Evolutionary conservation across 2,329 filamentous ascomycete species (phyloP).

Genomic region (Pestalotiopsis sp.): DNA sequence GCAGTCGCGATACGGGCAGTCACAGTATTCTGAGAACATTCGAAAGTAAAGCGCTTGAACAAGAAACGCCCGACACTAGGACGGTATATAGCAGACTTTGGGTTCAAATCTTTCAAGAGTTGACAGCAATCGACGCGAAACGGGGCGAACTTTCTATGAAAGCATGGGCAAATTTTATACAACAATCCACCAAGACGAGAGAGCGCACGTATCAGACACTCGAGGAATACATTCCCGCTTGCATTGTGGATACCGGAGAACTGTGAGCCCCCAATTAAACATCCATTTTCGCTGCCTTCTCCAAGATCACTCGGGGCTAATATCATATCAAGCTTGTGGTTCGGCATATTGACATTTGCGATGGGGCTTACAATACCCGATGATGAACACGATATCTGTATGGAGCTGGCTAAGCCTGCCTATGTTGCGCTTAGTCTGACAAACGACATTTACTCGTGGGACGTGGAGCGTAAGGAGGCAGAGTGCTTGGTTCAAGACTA

Average conservation of each 20-base stretch:
- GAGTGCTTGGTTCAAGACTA: slow-evolving; percentile 20
- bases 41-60: not conserved
- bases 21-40: no score
- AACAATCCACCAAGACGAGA: slow-evolving; percentile 13
- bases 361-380: slow-evolving; percentile 37
- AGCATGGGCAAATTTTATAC: slow-evolving; percentile 23
- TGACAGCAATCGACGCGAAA: slow-evolving; percentile 25
- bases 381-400: slow-evolving; percentile 31
- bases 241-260: slow-evolving; percentile 26
- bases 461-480: slow-evolving; percentile 35
- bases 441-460: slow-evolving; percentile 42
- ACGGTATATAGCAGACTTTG: slow-evolving; percentile 16
- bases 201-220: slow-evolving; percentile 19
- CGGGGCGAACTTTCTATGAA: slow-evolving; percentile 23
- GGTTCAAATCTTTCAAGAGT: slow-evolving; percentile 24
- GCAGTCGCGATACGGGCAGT: no score
- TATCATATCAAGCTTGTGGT: slow-evolving; percentile 29
- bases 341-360: slow-evolving; percentile 36
- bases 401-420: slow-evolving; percentile 27
- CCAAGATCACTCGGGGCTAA: no score
- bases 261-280: slow-evolving; percentile 18
- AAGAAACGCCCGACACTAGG: slow-evolving; percentile 12
- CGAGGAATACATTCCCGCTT: slow-evolving; percentile 27
- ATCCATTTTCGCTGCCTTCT: no score
- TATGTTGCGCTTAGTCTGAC: slow-evolving; percentile 31